phyloP scores from a whole-genome alignment of 495 filamentous ascomycete species.

The Cladorrhinum samala region DNA sequence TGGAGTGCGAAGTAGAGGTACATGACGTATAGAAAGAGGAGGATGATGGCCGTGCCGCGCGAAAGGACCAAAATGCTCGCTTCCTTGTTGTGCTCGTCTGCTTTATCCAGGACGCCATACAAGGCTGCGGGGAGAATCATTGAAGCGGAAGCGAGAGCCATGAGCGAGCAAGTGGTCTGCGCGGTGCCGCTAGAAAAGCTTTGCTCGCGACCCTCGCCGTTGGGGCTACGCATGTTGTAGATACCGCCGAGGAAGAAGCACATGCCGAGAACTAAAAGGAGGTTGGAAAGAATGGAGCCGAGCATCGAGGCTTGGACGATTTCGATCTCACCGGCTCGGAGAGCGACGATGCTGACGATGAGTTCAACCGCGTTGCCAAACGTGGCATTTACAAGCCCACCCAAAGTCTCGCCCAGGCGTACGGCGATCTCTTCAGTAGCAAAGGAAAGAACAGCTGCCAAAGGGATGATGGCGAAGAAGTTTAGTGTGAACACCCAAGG shows the following conservation, averaged over 20 bases:
- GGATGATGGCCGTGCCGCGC: conserved; percentile 82
- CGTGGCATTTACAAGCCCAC: conserved; percentile 89
- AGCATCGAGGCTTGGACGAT: conserved; percentile 98
- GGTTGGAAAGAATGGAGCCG: conserved; percentile 92
- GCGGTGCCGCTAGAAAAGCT: conserved; percentile 81
- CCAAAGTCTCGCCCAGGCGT: conserved; percentile 81
- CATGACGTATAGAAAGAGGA: conserved; percentile 80
- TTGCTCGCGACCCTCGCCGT: conserved; percentile 53
- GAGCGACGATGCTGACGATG: conserved; percentile 93
- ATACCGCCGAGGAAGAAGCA: conserved; percentile 91
- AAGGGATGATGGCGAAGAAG: conserved; percentile 91
- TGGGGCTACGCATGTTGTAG: conserved; percentile 40
- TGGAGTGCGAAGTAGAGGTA: conserved; percentile 89
- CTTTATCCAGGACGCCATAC: conserved; percentile 39
- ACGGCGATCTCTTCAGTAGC: conserved; percentile 88
- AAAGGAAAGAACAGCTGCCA: conserved; percentile 88
- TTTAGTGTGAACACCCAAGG: conserved; percentile 80
- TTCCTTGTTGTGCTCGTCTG: conserved; percentile 38
- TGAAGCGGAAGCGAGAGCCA: conserved; percentile 86
- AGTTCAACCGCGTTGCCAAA: conserved; percentile 98
- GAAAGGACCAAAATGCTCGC: conserved; percentile 75
- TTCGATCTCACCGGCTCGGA: conserved; percentile 78
- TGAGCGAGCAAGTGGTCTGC: conserved; percentile 91
- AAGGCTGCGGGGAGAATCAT: conserved; percentile 86
- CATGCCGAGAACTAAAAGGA: conserved; percentile 90